Percentiles rank a stretch among this genome's conserved stretches.
phyloP scores from a whole-genome alignment of 805 yeast species.

The Teunomyces pallodes region DNA sequence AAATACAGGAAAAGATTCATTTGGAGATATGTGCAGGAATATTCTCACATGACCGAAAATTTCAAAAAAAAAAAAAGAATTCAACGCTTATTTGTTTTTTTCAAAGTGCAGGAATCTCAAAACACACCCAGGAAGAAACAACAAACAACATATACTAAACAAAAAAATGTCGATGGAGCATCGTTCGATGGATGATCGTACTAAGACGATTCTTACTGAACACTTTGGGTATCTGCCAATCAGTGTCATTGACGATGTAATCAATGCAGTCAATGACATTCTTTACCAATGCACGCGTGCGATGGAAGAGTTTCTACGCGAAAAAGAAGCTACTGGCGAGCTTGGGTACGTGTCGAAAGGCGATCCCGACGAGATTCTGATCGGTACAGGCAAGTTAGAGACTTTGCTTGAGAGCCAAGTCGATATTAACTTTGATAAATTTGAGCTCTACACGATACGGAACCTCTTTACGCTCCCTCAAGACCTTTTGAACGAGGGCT shows the following conservation, averaged over 20 bases:
- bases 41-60: background rate
- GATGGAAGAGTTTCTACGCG: conserved; percentile 59
- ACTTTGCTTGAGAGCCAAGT: conserved; percentile 70
- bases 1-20: background rate
- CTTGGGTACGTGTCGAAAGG: conserved; percentile 11
- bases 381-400: conserved; percentile 82
- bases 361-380: conserved; percentile 50
- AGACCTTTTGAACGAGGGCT: conserved; percentile 62
- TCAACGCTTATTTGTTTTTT: too few relatives aligned
- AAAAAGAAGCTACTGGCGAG: conserved; percentile 22
- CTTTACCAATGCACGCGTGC: conserved; percentile 81
- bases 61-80: background rate
- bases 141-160: background rate
- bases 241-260: conserved; percentile 79
- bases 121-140: background rate
- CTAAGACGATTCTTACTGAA: conserved; percentile 61
- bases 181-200: conserved; percentile 28
- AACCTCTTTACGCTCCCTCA: conserved; percentile 72
- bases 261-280: conserved; percentile 81
- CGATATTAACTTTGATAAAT: conserved; percentile 80
- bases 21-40: background rate
- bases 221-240: conserved; percentile 85
- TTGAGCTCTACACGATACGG: conserved; percentile 77
- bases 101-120: background rate
- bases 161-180: conserved; percentile 18